phyloP scores from a whole-genome alignment of 768 basidiomycete species.

The Suillus discolor region DNA sequence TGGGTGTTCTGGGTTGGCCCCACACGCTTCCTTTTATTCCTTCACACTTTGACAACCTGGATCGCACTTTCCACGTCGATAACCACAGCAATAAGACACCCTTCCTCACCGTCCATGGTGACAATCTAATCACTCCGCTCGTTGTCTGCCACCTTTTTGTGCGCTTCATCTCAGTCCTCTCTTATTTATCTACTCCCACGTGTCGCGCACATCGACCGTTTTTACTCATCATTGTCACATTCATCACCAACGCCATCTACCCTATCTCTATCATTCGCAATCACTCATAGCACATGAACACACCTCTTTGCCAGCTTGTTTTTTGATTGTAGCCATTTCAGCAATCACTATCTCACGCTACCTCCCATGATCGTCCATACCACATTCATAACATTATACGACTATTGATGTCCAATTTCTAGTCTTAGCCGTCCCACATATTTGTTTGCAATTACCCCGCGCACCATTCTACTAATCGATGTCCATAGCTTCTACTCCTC shows the following conservation, averaged over 20 bases:
- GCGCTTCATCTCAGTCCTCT: slow-evolving; percentile 21
- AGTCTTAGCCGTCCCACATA: slow-evolving; percentile 25
- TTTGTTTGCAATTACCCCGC: slow-evolving; percentile 30
- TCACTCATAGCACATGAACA: slow-evolving; percentile 25
- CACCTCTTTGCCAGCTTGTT: slow-evolving; percentile 28
- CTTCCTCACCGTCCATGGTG: slow-evolving; percentile 41
- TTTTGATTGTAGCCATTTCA: slow-evolving; percentile 47
- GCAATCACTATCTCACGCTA: slow-evolving; percentile 37
- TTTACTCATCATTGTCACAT: slow-evolving; percentile 16
- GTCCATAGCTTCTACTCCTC: slow-evolving; percentile 36
- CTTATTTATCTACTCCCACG: no score
- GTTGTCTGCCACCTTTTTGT: slow-evolving; percentile 24
- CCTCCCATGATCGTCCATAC: slow-evolving; percentile 31
- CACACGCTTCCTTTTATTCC: slow-evolving; percentile 45
- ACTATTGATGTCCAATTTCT: slow-evolving; percentile 46
- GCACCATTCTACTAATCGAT: slow-evolving; percentile 44
- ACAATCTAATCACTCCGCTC: slow-evolving; percentile 20
- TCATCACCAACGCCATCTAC: slow-evolving; percentile 29
- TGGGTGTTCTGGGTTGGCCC: slow-evolving; percentile 39
- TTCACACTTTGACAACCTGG: slow-evolving; percentile 45
- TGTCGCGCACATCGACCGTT: no score
- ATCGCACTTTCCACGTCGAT: slow-evolving; percentile 46
- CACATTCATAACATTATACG: slow-evolving; percentile 31
- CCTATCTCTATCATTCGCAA: slow-evolving; percentile 26
- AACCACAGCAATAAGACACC: slow-evolving; percentile 44